Evolutionary conservation across 2,329 filamentous ascomycete genomes (phyloP).

Genomic region (Pseudocercospora fuligena): DNA sequence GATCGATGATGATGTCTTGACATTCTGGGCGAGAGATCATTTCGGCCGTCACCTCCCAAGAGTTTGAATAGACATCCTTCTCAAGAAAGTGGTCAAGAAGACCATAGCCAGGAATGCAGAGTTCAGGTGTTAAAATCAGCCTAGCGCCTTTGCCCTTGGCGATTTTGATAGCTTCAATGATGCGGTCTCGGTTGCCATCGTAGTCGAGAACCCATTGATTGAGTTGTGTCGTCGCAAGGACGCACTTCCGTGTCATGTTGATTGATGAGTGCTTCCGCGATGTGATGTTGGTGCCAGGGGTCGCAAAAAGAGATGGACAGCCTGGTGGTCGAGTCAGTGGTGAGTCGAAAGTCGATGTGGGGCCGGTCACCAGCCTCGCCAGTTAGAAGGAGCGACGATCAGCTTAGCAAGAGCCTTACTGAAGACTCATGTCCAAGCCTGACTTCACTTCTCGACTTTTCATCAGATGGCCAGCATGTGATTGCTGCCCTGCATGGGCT

Average conservation of each 20-base stretch:
- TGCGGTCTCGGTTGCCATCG: slow-evolving; percentile 66
- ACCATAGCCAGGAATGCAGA: slow-evolving; percentile 66
- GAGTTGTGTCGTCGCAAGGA: slow-evolving; percentile 51
- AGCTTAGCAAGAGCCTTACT: not conserved
- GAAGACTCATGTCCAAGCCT: not conserved
- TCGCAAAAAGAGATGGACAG: not conserved
- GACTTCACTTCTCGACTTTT: not conserved
- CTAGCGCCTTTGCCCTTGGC: slow-evolving; percentile 67
- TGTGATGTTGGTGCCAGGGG: not conserved
- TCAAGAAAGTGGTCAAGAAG: slow-evolving; percentile 68
- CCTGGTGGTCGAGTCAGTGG: not conserved
- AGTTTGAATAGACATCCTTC: slow-evolving; percentile 45
- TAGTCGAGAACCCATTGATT: slow-evolving; percentile 63
- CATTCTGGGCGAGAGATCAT: slow-evolving; percentile 66
- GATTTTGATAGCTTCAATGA: slow-evolving; percentile 64
- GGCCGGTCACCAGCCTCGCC: not conserved
- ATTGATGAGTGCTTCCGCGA: not conserved
- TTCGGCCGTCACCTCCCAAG: slow-evolving; percentile 65
- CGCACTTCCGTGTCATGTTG: slow-evolving; percentile 40
- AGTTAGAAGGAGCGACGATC: not conserved
- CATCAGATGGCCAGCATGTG: not conserved
- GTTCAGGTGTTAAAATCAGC: slow-evolving; percentile 56
- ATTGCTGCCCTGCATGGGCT: not conserved
- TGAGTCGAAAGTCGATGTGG: not conserved
- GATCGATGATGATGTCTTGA: slow-evolving; percentile 66